phyloP scores from a whole-genome alignment of 2,329 filamentous ascomycete species.

The Trichoderma citrinoviride region DNA sequence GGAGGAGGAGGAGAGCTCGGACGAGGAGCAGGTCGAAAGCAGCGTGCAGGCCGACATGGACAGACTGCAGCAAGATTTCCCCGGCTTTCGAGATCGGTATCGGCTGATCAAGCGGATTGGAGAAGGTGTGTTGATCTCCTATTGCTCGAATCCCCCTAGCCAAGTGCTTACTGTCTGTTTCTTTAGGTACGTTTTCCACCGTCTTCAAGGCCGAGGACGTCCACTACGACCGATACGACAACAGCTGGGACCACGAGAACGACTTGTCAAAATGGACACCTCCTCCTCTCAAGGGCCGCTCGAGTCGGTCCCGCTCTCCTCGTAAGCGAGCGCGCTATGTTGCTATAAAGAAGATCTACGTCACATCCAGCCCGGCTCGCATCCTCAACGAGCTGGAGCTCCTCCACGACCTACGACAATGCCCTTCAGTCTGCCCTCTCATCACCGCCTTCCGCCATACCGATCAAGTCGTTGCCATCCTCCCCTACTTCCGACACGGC shows the following conservation, averaged over 20 bases:
- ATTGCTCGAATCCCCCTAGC: not conserved
- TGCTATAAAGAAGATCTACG: conserved; percentile 99
- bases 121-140: conserved; percentile 62
- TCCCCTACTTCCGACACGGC: conserved; percentile 92
- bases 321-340: conserved; percentile 66
- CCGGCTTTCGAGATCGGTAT: conserved; percentile 78
- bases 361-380: conserved; percentile 88
- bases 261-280: conserved; percentile 65
- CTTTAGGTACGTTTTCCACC: conserved; percentile 88
- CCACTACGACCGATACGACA: conserved; percentile 76
- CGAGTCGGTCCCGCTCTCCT: conserved; percentile 33
- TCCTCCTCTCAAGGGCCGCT: conserved; percentile 59
- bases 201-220: conserved; percentile 98
- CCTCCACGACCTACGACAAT: conserved; percentile 80
- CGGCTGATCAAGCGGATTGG: conserved; percentile 94
- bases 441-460: conserved; percentile 95
- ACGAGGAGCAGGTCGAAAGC: conserved; percentile 64
- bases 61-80: conserved; percentile 77
- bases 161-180: not conserved
- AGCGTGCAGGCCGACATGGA: conserved; percentile 81
- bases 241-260: conserved; percentile 78
- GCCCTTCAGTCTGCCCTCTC: conserved; percentile 83
- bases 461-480: conserved; percentile 90
- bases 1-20: conserved; percentile 46
- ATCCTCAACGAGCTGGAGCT: conserved; percentile 97